Evolutionary conservation across 345 rosid genomes (phyloP), one percentile per base, ranked within the genome.

Genomic region (Hibiscus syriacus): DNA sequence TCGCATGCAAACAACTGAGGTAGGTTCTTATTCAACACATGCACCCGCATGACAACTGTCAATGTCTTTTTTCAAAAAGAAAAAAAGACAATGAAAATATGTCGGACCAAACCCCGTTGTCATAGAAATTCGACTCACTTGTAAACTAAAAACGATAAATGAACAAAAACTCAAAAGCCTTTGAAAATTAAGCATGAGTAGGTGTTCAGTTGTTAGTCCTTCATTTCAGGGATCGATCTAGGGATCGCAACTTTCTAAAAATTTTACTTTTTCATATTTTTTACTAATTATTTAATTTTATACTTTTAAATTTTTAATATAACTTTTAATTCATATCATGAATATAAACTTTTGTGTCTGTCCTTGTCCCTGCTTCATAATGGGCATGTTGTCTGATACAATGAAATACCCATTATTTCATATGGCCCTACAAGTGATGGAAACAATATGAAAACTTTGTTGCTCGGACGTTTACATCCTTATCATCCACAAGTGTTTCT

Each of bases 21-120:
- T 43, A 74, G 74, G 72, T 54, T 41, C 39, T 55, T 34, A 27
- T 66, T 32, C 72, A 49, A 54, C 50, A 69, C 70, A 71, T 52
- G 62, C 63, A 50, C 29, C 46, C 64, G 17, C 11, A 2, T 12
- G 32, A 59, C 79, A 72, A 45, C 73, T 55, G 67, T 75, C 72
- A 49, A 19, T 52, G 26, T 60, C 20, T 32, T 49, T 13, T 22
- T 9, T 9, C 45, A 7, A 7, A 1, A 41, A 45, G 20, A 49
- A 49, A 49, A n/a, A 8, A 46, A 16, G 2, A 5, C 7, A 19
- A 19, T 7, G 26, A 20, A 22, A 52, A 22, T 22, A 52, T 22
- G 56, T 52, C 10, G 26, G 27, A 52, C 55, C 27, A 52, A 52
- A 22, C 14, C 26, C 55, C 14, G 27, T 22, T n/a, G 17, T 46